A percentile compares a stretch with the other conserved stretches of the same genome.
Conservation (phyloP, 1,139 yeast genomes). For the Scheffersomyces titani region DNA sequence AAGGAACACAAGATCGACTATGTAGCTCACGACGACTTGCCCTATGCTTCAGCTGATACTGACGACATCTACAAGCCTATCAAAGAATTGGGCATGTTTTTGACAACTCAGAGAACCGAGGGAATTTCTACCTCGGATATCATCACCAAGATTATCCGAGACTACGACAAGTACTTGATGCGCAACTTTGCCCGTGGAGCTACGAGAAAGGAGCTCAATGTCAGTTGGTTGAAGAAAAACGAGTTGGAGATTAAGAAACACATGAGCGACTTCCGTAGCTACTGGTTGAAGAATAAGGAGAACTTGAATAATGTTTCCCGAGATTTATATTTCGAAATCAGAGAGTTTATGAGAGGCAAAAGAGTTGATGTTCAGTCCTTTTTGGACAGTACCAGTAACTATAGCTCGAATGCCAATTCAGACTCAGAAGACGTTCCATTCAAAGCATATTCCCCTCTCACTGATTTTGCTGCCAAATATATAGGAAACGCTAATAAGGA, state of each 20-base stretch:
- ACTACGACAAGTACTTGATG: constrained; percentile 94
- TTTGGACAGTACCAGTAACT: constrained; percentile 23
- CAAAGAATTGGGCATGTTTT: constrained; percentile 85
- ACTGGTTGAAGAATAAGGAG: constrained; percentile 74
- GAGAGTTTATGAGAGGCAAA: constrained; percentile 66
- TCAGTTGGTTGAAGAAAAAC: constrained; percentile 95
- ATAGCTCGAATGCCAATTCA: constrained; percentile 16
- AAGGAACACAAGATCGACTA: constrained; percentile 82
- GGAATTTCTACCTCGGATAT: constrained; percentile 96
- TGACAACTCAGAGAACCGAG: constrained; percentile 94
- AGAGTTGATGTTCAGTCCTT: constrained; percentile 41
- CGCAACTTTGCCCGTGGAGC: constrained; percentile 98
- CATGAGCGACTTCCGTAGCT: constrained; percentile 79
- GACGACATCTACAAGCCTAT: constrained; percentile 94
- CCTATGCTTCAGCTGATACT: constrained; percentile 82
- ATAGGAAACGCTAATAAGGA: constrained; percentile 56
- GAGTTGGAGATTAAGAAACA: constrained; percentile 93
- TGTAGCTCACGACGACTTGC: constrained; percentile 97
- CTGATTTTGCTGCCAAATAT: constrained; percentile 62
- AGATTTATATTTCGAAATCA: constrained; percentile 80
- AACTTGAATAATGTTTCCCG: constrained; percentile 74
- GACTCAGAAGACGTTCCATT: constrained; percentile 33
- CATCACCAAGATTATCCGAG: constrained; percentile 90
- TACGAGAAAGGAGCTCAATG: constrained; percentile 91
- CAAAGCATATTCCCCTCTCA: constrained; percentile 51